Evolutionary conservation across 2,329 filamentous ascomycete genomes (phyloP), one percentile per base, ranked within the genome.

Genomic region (Ophiostoma pallidulum): DNA sequence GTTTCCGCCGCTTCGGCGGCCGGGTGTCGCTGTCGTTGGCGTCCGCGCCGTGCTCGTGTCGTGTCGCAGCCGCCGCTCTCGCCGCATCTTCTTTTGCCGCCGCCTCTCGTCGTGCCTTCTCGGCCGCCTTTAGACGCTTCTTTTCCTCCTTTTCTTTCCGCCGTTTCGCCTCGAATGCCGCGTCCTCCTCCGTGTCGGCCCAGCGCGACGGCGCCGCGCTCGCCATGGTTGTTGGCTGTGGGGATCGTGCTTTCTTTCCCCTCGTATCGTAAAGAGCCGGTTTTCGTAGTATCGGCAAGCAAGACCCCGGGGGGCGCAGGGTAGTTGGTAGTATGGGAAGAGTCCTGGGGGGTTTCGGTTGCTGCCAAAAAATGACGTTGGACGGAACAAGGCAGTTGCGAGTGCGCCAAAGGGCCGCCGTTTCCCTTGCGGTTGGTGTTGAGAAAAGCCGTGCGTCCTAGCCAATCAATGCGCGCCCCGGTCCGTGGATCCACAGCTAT

Each of bases 141-240:
- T 92, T 94, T 59, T 89, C 84, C 66, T 94, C 88, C 67, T 91
- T 96, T 62, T 92, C 86, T 53, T 73, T 77, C 65, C 84, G 91
- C 47, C 80, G 74, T 59, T 81, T 79, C 18, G 81, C 80, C 51
- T 86, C 82, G 36, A 83, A 73, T 37, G 79, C 85, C 19, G 80
- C 79, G 62, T 96, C 89, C 56, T 89, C 86, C 57, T 86, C 86
- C 39, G 84, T 80, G 59, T 89, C 78, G 54, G 86, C 87, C 92
- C 92, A 98, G 65, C 91, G 81, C 43, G 91, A 96, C 62, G 78
- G 80, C 46, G 66, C 63, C 60, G 72, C 75, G 59, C 70, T 70
- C 41, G 80, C 73, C 80, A 84, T 85, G 40, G 48, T 32, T 28
- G 24, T 28, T 28, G 24, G 24, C 24, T 28, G 24, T 5, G 24